Evolutionary conservation across 2,329 filamentous ascomycete genomes (phyloP).

Genomic region (Hypoxylon sp.): DNA sequence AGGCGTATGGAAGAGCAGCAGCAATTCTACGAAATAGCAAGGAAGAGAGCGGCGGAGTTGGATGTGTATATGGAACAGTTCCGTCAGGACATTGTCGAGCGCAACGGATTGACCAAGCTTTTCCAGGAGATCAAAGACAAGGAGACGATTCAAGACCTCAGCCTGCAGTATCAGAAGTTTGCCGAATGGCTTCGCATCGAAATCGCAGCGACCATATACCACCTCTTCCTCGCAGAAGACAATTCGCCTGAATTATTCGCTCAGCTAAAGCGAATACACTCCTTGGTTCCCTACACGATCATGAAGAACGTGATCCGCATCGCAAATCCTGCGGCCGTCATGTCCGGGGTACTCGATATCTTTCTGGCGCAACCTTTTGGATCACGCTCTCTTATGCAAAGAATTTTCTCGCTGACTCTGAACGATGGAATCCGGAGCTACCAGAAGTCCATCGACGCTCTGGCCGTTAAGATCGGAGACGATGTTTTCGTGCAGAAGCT

Average conservation of each 20-base stretch:
- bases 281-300: constrained; percentile 88
- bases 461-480: constrained; percentile 82
- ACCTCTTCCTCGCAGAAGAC: constrained; percentile 96
- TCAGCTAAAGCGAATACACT: constrained; percentile 93
- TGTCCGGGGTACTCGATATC: constrained; percentile 93
- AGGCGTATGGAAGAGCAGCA: constrained; percentile 91
- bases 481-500: constrained; percentile 81
- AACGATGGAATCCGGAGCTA: constrained; percentile 88
- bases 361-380: constrained; percentile 97
- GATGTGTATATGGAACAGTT: constrained; percentile 98
- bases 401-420: constrained; percentile 91
- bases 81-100: constrained; percentile 71
- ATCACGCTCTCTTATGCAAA: constrained; percentile 85
- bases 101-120: constrained; percentile 86
- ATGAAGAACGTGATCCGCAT: constrained; percentile 97
- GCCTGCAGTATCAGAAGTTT: constrained; percentile 96
- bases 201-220: constrained; percentile 94
- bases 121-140: constrained; percentile 95
- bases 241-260: constrained; percentile 97
- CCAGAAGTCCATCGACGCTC: constrained; percentile 83
- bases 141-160: constrained; percentile 84
- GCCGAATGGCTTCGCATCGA: constrained; percentile 98
- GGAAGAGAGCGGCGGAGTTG: constrained; percentile 86
- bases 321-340: constrained; percentile 94
- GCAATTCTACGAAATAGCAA: constrained; percentile 93